Conservation (phyloP, 2,329 filamentous ascomycete genomes). For the Trichoderma simmonsii region DNA sequence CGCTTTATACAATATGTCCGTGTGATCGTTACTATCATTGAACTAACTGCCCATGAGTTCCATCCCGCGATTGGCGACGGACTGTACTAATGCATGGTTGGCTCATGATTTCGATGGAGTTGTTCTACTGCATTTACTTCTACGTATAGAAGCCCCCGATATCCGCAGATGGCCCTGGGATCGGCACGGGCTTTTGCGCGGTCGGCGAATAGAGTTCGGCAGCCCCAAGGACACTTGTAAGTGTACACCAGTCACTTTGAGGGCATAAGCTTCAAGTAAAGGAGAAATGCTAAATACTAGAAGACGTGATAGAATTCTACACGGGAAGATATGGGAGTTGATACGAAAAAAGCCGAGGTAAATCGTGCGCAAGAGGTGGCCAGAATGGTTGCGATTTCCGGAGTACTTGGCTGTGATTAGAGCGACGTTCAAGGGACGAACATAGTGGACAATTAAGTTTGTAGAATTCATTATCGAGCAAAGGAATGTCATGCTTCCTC, state of each 20-base stretch:
- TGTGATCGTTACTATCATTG: not conserved
- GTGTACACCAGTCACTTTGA: not conserved
- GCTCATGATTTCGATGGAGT: not conserved
- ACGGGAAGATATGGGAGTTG: not conserved
- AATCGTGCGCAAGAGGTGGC: not conserved
- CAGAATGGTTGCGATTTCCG: not conserved
- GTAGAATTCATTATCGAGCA: not conserved
- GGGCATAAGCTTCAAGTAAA: not conserved
- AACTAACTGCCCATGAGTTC: not conserved
- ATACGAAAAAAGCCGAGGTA: not conserved
- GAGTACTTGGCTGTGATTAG: not conserved
- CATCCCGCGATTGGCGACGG: not conserved
- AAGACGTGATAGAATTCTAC: not conserved
- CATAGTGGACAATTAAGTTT: not conserved
- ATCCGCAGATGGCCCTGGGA: not conserved
- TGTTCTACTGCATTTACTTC: not conserved
- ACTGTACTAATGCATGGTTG: not conserved
- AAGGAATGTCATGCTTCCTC: not conserved
- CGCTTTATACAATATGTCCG: not conserved
- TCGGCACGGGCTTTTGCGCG: not conserved
- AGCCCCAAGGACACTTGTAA: not conserved
- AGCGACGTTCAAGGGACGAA: not conserved
- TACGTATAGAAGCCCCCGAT: not conserved
- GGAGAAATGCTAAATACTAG: not conserved
- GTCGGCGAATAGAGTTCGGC: not conserved